Conservation (phyloP, 352 stramenopile species). For the Pythium vanterpoolii region DNA sequence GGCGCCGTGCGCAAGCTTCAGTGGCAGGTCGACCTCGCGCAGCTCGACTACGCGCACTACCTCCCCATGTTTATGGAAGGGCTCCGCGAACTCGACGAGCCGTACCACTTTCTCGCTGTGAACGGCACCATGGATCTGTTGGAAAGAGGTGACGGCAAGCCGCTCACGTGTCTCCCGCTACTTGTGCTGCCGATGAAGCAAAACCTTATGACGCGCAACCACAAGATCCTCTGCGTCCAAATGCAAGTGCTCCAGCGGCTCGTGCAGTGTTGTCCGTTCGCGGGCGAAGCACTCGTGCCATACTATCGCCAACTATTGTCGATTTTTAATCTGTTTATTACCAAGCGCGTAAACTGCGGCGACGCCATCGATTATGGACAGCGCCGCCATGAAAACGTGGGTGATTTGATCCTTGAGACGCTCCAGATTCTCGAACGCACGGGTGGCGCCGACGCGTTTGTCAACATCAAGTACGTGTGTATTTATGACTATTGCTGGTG, state of each 20-base stretch:
- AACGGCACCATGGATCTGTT: constrained; percentile 82
- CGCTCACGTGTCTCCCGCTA: constrained; percentile 50
- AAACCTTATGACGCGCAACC: constrained; percentile 82
- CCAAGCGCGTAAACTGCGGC: constrained; percentile 90
- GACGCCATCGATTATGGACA: constrained; percentile 93
- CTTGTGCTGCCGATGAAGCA: constrained; percentile 78
- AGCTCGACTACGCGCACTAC: constrained; percentile 86
- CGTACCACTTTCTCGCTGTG: constrained; percentile 80
- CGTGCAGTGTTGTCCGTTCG: constrained; percentile 61
- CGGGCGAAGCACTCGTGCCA: constrained; percentile 87
- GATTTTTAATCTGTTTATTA: constrained; percentile 92
- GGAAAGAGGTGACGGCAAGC: constrained; percentile 60
- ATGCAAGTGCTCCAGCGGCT: constrained; percentile 79
- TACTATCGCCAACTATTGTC: constrained; percentile 92
- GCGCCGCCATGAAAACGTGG: constrained; percentile 84
- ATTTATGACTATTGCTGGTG: background rate
- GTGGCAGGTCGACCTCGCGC: constrained; percentile 58
- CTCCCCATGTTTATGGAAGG: constrained; percentile 93
- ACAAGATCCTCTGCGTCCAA: constrained; percentile 66
- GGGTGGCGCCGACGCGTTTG: constrained; percentile 85
- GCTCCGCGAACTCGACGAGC: constrained; percentile 82
- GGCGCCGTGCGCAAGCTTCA: constrained; percentile 72
- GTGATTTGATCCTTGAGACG: constrained; percentile 88
- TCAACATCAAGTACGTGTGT: constrained; percentile 90
- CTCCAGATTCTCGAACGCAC: constrained; percentile 86